These are phyloP conservation scores for Pythium grandisporangium DNA, from an alignment of 352 stramenopile genomes.

Conservation along the genomic window DNA sequence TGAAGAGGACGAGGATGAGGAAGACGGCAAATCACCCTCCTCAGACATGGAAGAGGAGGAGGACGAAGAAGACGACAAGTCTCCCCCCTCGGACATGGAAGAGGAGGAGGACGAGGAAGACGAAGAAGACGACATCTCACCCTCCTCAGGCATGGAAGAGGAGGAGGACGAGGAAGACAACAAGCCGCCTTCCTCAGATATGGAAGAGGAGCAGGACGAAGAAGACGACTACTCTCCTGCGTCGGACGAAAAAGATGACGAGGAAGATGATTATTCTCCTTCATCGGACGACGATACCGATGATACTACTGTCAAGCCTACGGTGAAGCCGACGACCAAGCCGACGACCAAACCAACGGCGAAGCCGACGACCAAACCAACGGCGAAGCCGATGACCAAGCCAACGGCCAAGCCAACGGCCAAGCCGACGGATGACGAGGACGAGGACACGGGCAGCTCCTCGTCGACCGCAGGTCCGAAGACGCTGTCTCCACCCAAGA, in stretches of 20 bases:
- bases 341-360: not conserved
- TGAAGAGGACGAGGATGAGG: not conserved
- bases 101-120: not conserved
- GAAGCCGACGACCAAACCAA: not conserved
- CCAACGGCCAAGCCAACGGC: not conserved
- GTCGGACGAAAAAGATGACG: not conserved
- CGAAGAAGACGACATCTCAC: not conserved
- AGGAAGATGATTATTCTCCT: not conserved
- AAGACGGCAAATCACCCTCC: too few species aligned
- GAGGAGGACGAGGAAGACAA: not conserved
- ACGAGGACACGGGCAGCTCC: not conserved
- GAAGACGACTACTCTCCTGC: not conserved
- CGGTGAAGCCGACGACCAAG: not conserved
- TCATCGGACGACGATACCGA: not conserved
- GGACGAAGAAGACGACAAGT: not conserved
- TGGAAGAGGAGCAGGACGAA: not conserved
- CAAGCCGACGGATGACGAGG: not conserved
- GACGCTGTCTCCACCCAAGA: not conserved
- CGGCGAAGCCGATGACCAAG: not conserved
- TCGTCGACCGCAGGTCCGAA: not conserved
- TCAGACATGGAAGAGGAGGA: not conserved
- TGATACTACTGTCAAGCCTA: not conserved
- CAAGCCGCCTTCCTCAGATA: not conserved
- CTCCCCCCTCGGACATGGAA: not conserved
- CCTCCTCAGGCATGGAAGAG: not conserved